phyloP scores from a whole-genome alignment of 2,329 filamentous ascomycete genomes.

The Epichloe bromicola region DNA sequence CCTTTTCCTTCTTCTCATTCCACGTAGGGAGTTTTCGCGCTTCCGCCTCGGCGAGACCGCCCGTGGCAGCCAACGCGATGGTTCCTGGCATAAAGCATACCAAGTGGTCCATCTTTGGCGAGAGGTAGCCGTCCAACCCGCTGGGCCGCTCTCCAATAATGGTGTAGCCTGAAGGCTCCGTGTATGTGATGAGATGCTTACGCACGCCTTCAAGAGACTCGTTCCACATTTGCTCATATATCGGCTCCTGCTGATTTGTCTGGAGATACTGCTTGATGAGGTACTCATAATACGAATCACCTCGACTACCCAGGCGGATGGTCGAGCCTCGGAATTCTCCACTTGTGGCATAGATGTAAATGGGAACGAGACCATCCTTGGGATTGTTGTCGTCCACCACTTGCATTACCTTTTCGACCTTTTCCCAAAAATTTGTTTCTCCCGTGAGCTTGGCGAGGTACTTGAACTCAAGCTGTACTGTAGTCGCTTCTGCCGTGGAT shows the following conservation, averaged over 20 bases:
- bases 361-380: conserved; percentile 76
- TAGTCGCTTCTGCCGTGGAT: conserved; percentile 87
- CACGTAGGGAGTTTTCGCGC: conserved; percentile 62
- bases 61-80: conserved; percentile 78
- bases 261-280: conserved; percentile 97
- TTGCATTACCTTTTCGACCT: conserved; percentile 82
- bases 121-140: conserved; percentile 53
- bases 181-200: conserved; percentile 87
- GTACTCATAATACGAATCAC: conserved; percentile 98
- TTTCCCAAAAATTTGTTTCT: conserved; percentile 84
- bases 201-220: conserved; percentile 74
- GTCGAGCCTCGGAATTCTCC: conserved; percentile 74
- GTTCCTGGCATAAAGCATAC: conserved; percentile 97
- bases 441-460: conserved; percentile 92
- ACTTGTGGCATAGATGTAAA: conserved; percentile 70
- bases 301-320: conserved; percentile 82
- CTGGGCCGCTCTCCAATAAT: conserved; percentile 75
- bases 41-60: conserved; percentile 59
- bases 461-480: conserved; percentile 90
- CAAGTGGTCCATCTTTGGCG: conserved; percentile 93
- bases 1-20: conserved; percentile 68
- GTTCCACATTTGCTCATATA: conserved; percentile 90
- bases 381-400: conserved; percentile 72
- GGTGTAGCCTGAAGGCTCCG: conserved; percentile 66
- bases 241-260: conserved; percentile 69